phyloP scores from a whole-genome alignment of 78 protist species.

The Planoprotostelium fungivorum region DNA sequence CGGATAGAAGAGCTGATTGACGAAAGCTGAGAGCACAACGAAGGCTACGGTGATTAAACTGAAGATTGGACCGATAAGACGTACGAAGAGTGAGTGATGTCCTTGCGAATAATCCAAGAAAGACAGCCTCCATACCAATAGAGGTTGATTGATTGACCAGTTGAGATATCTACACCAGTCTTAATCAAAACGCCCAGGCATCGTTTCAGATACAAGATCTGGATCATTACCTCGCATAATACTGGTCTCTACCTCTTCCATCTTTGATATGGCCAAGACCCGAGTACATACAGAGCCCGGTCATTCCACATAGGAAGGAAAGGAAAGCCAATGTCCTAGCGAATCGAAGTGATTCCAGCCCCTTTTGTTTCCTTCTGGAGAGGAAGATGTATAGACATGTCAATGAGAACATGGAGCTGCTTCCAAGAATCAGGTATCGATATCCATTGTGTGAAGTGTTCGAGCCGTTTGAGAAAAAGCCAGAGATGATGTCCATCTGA shows the following conservation, averaged over 20 bases:
- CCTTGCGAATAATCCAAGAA: not conserved
- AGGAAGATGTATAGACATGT: not conserved
- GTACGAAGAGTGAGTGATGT: not conserved
- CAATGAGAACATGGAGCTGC: not conserved
- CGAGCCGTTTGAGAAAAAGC: too few species aligned
- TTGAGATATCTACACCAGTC: not conserved
- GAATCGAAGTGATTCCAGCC: not conserved
- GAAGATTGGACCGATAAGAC: not conserved
- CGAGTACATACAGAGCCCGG: not conserved
- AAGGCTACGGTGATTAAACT: not conserved
- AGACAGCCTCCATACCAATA: not conserved
- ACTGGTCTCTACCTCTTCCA: not conserved
- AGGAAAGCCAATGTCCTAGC: not conserved
- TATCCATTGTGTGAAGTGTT: not conserved
- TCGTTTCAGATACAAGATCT: not conserved
- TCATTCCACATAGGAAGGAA: not conserved
- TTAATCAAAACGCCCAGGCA: not conserved
- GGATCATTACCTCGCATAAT: not conserved
- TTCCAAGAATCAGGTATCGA: not conserved
- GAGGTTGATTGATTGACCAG: not conserved
- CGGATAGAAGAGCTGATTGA: not conserved
- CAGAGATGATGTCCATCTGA: too few species aligned
- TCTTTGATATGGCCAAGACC: not conserved
- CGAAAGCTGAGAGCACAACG: not conserved
- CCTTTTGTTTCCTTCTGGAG: not conserved